These are phyloP conservation scores for Pseudogymnoascus sp. DNA, from an alignment of 2,329 filamentous ascomycete species.

Conservation along the genomic window DNA sequence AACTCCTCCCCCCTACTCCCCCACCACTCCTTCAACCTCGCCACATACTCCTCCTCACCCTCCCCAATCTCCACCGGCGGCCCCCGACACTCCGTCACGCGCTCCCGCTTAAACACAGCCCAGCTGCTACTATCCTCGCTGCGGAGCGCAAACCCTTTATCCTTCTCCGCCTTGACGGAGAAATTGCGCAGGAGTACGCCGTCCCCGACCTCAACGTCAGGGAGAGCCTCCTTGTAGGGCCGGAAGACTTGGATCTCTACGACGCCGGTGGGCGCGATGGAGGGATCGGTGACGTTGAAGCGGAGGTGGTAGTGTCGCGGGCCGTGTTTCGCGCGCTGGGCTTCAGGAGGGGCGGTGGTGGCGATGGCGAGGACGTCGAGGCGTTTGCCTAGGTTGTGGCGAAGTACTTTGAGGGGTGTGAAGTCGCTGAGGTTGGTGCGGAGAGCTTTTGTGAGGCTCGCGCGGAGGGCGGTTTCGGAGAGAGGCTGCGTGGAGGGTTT, in stretches of 20 bases:
- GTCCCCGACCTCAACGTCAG: conserved; percentile 48
- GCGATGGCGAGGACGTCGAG: conserved; percentile 50
- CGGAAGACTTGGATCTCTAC: conserved; percentile 52
- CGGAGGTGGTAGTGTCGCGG: conserved; percentile 54
- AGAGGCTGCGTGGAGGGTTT: conserved; percentile 7
- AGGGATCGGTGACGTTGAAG: conserved; percentile 51
- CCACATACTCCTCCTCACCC: conserved; percentile 43
- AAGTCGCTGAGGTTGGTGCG: conserved; percentile 43
- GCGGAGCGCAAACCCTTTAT: conserved; percentile 48
- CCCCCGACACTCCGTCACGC: conserved; percentile 44
- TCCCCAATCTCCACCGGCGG: conserved; percentile 51
- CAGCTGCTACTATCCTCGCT: conserved; percentile 47
- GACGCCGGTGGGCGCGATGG: conserved; percentile 42
- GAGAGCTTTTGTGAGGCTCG: conserved; percentile 18
- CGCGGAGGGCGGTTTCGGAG: conserved; percentile 17
- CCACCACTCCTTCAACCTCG: conserved; percentile 42
- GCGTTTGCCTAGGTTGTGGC: conserved; percentile 41
- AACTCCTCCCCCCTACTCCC: background rate
- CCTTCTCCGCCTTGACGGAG: conserved; percentile 45
- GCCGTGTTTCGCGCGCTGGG: conserved; percentile 48
- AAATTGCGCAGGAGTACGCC: conserved; percentile 52
- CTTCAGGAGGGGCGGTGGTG: conserved; percentile 42
- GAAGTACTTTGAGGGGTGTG: conserved; percentile 44
- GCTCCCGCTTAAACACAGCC: conserved; percentile 48
- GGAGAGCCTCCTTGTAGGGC: conserved; percentile 50